phyloP scores from a whole-genome alignment of 805 yeast genomes.

The Wickerhamomyces pijperi region DNA sequence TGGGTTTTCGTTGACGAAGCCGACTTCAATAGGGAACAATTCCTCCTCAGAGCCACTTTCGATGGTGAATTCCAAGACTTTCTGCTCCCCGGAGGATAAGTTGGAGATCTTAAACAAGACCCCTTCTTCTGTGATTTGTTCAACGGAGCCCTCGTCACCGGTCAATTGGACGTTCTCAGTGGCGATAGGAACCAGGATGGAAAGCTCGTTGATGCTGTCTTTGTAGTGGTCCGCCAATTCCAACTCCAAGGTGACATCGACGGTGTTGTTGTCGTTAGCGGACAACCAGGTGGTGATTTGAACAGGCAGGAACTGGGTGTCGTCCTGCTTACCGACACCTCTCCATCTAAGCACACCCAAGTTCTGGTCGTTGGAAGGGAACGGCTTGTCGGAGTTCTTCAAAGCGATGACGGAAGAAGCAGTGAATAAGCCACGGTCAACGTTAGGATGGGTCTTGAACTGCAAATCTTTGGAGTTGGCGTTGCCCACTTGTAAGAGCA shows the following conservation, averaged over 20 bases:
- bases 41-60: slow-evolving; percentile 65
- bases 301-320: slow-evolving; percentile 47
- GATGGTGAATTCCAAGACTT: slow-evolving; percentile 70
- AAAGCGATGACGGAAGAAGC: slow-evolving; percentile 50
- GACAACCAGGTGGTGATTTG: slow-evolving; percentile 79
- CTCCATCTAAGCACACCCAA: slow-evolving; percentile 93
- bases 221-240: slow-evolving; percentile 46
- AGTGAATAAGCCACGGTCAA: slow-evolving; percentile 66
- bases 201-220: slow-evolving; percentile 40
- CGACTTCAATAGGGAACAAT: slow-evolving; percentile 78
- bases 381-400: slow-evolving; percentile 67
- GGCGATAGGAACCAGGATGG: slow-evolving; percentile 56
- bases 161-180: slow-evolving; percentile 41
- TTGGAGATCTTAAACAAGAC: slow-evolving; percentile 51
- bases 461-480: slow-evolving; percentile 42
- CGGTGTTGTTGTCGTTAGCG: slow-evolving; percentile 39
- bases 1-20: slow-evolving; percentile 40
- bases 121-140: slow-evolving; percentile 57
- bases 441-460: slow-evolving; percentile 93
- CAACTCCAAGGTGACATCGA: slow-evolving; percentile 80
- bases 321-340: slow-evolving; percentile 52
- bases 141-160: slow-evolving; percentile 43
- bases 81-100: slow-evolving; percentile 43
- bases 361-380: slow-evolving; percentile 86
- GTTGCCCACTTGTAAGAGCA: slow-evolving; percentile 29